Percentiles rank a stretch among this genome's conserved stretches.
These are phyloP conservation scores for Cadophora luteo-olivacea DNA, from an alignment of 2,329 filamentous ascomycete genomes.

Conservation along the genomic window DNA sequence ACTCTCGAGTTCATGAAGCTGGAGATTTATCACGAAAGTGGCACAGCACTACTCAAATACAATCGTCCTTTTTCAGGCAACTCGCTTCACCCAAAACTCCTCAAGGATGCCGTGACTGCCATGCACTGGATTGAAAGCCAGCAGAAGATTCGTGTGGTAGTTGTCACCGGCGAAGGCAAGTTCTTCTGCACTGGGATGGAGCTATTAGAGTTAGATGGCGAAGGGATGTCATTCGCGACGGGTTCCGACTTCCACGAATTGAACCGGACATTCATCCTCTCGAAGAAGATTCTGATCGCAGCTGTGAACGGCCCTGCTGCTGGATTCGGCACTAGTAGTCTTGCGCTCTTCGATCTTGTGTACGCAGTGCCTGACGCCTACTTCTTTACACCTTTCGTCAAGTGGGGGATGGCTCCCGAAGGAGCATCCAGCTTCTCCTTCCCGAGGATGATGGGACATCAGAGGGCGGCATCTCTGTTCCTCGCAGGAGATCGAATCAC, in stretches of 20 bases:
- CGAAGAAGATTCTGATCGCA: constrained; percentile 38
- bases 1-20: constrained; percentile 5
- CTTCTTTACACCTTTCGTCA: constrained; percentile 40
- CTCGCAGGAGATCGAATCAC: constrained; percentile 36
- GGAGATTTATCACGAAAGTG: constrained; percentile 6
- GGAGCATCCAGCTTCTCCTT: constrained; percentile 37
- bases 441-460: constrained; percentile 37
- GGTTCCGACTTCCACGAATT: constrained; percentile 36
- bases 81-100: constrained; percentile 33
- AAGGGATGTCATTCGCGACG: constrained; percentile 26
- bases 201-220: constrained; percentile 23
- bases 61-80: constrained; percentile 38
- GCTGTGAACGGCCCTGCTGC: constrained; percentile 39
- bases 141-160: constrained; percentile 30
- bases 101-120: constrained; percentile 30
- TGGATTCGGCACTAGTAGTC: constrained; percentile 36
- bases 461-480: constrained; percentile 35
- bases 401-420: constrained; percentile 38
- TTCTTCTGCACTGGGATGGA: constrained; percentile 40
- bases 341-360: constrained; percentile 38
- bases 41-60: constrained; percentile 34
- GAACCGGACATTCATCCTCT: constrained; percentile 34
- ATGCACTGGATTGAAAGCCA: constrained; percentile 33
- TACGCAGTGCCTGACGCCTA: constrained; percentile 38
- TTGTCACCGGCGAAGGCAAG: constrained; percentile 35